Percentiles rank a stretch among this genome's conserved stretches.
phyloP scores from a whole-genome alignment of 139 green algal species.

The Chlamydomonas sp. region DNA sequence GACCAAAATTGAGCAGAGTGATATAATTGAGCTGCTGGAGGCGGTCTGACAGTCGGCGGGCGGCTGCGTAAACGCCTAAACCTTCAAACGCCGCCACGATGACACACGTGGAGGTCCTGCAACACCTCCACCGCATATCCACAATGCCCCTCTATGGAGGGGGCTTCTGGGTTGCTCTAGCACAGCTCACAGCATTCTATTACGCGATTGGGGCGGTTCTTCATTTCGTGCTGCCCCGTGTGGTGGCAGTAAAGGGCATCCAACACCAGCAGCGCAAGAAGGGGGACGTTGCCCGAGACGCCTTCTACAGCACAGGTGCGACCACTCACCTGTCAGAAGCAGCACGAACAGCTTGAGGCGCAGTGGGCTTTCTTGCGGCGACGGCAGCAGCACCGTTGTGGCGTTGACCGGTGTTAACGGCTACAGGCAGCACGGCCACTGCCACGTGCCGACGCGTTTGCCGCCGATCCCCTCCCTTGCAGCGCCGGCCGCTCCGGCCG shows the following conservation, averaged over 20 bases:
- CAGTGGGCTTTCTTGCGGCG: neutral
- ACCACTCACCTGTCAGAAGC: neutral
- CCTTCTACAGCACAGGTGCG: constrained; percentile 58
- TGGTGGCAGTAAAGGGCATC: constrained; percentile 64
- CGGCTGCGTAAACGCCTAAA: neutral
- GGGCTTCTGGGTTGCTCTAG: constrained; percentile 67
- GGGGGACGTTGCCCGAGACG: constrained; percentile 69
- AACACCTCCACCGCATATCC: neutral
- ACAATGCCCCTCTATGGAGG: constrained; percentile 61
- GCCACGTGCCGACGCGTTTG: neutral
- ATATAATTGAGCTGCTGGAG: neutral
- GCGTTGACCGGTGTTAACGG: no score
- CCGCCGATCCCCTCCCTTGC: neutral
- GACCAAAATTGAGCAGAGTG: no score
- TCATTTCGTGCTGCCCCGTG: constrained; percentile 70
- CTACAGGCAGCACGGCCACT: neutral
- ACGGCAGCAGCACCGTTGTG: neutral
- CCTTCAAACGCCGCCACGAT: neutral
- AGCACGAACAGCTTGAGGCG: neutral
- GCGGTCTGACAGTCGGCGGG: neutral
- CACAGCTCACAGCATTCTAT: constrained; percentile 71
- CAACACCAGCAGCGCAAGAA: constrained; percentile 58
- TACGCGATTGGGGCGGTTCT: constrained; percentile 70
- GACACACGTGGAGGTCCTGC: neutral
- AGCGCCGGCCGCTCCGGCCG: neutral